phyloP scores from a whole-genome alignment of 441 rosid genomes.

The Pelargonium citronellum region DNA sequence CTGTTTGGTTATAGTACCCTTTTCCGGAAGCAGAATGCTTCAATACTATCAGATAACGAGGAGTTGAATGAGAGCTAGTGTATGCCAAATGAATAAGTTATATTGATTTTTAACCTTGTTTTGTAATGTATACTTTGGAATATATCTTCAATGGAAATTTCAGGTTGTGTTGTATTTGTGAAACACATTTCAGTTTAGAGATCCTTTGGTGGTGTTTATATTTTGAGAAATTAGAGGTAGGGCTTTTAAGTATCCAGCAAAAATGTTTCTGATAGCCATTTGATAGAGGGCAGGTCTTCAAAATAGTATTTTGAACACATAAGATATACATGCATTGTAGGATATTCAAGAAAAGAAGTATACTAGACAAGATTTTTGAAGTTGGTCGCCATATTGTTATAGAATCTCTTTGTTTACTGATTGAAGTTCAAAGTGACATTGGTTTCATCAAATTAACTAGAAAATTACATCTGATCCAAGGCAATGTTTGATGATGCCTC shows the following conservation, averaged over 20 bases:
- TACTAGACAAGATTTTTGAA: neutral
- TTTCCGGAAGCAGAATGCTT: constrained; percentile 44
- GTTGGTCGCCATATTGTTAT: no score
- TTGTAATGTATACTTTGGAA: neutral
- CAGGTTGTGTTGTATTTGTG: neutral
- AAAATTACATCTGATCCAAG: no score
- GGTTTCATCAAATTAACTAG: no score
- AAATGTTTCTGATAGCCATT: no score
- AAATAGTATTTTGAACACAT: no score
- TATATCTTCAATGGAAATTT: neutral
- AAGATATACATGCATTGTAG: neutral
- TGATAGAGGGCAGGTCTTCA: no score
- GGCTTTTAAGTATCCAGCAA: no score
- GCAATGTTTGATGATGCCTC: no score
- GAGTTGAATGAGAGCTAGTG: constrained; percentile 16
- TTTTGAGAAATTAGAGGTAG: neutral
- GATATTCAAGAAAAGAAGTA: neutral
- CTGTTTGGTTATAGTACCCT: constrained; percentile 46
- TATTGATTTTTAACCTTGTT: neutral
- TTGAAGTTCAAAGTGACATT: no score
- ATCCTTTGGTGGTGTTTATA: neutral
- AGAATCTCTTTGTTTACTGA: no score
- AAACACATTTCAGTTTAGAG: neutral
- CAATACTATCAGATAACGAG: constrained; percentile 25
- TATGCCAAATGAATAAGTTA: neutral